These are phyloP conservation scores for Abrus pulchellus DNA, from an alignment of 306 rosid genomes.

Conservation along the genomic window DNA sequence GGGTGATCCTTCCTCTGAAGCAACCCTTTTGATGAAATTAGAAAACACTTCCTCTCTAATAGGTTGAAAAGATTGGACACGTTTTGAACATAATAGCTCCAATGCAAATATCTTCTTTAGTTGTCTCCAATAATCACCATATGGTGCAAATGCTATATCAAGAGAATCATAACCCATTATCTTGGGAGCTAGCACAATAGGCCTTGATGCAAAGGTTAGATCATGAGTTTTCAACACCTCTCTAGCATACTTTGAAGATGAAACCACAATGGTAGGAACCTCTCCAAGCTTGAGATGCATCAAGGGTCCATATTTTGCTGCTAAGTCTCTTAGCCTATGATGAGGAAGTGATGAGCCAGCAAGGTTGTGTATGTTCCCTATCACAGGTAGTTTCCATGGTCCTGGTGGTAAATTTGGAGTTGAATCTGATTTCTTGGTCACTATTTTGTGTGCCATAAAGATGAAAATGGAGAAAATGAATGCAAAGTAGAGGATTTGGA, in stretches of 20 bases:
- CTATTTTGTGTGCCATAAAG: conserved; percentile 16
- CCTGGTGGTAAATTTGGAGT: conserved; percentile 56
- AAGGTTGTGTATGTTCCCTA: conserved; percentile 52
- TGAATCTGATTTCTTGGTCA: conserved; percentile 37
- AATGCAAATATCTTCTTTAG: conserved; percentile 42
- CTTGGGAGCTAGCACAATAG: conserved; percentile 40
- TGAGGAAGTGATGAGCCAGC: conserved; percentile 48
- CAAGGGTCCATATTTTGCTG: conserved; percentile 57
- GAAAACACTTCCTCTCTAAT: conserved; percentile 48
- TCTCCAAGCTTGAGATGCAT: conserved; percentile 61
- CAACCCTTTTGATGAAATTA: conserved; percentile 24
- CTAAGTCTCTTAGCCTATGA: conserved; percentile 48
- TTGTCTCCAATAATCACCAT: conserved; percentile 52
- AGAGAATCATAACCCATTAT: conserved; percentile 25
- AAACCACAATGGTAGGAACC: conserved; percentile 49
- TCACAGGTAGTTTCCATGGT: conserved; percentile 55
- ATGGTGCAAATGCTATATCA: conserved; percentile 42
- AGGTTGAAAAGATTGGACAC: conserved; percentile 47
- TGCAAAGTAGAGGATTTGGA: conserved; percentile 33
- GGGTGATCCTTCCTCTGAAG: conserved; percentile 43
- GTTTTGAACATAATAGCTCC: conserved; percentile 49
- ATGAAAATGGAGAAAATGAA: conserved; percentile 30
- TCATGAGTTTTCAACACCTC: conserved; percentile 54
- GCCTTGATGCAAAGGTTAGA: conserved; percentile 51
- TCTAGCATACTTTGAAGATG: conserved; percentile 54